Evolutionary conservation across 2,329 filamentous ascomycete genomes (phyloP).

Genomic region (Piedraia hortae): DNA sequence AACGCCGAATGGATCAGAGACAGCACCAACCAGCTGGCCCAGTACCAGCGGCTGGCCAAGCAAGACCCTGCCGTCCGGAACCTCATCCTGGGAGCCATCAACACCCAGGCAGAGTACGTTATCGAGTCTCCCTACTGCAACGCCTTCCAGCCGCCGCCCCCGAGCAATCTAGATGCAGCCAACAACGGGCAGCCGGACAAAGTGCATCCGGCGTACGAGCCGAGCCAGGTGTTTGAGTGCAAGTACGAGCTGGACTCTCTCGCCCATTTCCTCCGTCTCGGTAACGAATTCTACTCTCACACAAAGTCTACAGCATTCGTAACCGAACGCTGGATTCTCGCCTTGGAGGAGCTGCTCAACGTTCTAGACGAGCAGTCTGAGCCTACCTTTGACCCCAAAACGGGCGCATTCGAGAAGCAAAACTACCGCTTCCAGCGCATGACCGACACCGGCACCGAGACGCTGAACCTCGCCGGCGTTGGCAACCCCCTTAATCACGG

Average conservation of each 20-base stretch:
- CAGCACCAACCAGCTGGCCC: slow-evolving; percentile 75
- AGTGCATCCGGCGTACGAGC: slow-evolving; percentile 72
- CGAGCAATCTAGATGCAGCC: slow-evolving; percentile 42
- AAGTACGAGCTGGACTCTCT: slow-evolving; percentile 96
- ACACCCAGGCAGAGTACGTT: slow-evolving; percentile 84
- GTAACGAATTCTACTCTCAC: slow-evolving; percentile 62
- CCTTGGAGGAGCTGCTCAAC: slow-evolving; percentile 43
- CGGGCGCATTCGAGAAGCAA: slow-evolving; percentile 38
- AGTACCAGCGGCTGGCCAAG: slow-evolving; percentile 64
- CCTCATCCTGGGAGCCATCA: slow-evolving; percentile 75
- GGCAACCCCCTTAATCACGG: slow-evolving; percentile 76
- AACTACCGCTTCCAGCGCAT: slow-evolving; percentile 65
- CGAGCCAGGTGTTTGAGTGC: slow-evolving; percentile 74
- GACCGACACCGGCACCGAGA: slow-evolving; percentile 70
- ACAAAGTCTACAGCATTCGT: slow-evolving; percentile 57
- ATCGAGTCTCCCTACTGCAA: slow-evolving; percentile 94
- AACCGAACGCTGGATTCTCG: slow-evolving; percentile 48
- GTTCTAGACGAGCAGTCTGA: slow-evolving; percentile 55
- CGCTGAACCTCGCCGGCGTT: slow-evolving; percentile 49
- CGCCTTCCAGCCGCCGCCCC: slow-evolving; percentile 81
- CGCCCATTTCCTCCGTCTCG: slow-evolving; percentile 64
- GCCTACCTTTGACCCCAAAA: slow-evolving; percentile 48
- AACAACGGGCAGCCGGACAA: slow-evolving; percentile 57
- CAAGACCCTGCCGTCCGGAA: slow-evolving; percentile 53
- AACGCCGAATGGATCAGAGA: slow-evolving; percentile 81